Conservation (phyloP, 495 filamentous ascomycete species). For the Entonaema liquescens region DNA sequence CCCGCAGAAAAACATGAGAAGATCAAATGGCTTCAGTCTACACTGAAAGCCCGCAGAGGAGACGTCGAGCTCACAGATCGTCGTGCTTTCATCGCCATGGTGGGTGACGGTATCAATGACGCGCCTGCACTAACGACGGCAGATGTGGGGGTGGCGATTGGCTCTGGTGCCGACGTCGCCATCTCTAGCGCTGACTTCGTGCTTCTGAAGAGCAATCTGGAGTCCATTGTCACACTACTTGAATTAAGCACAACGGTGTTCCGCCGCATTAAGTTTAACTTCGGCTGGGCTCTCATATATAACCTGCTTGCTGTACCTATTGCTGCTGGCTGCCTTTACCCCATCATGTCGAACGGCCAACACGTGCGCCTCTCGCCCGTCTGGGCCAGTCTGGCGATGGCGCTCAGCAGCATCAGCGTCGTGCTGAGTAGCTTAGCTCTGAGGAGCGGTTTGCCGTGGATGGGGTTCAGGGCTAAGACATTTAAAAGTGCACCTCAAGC, state of each 20-base stretch:
- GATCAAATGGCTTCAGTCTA: slow-evolving; percentile 77
- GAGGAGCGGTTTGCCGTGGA: slow-evolving; percentile 55
- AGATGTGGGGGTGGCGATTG: slow-evolving; percentile 85
- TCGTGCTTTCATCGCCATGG: slow-evolving; percentile 58
- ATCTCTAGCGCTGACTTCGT: slow-evolving; percentile 85
- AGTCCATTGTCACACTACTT: slow-evolving; percentile 74
- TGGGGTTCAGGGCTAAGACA: slow-evolving; percentile 55
- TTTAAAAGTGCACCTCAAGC: background rate
- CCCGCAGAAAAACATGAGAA: slow-evolving; percentile 88
- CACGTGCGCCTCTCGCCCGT: slow-evolving; percentile 76
- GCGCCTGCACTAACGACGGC: slow-evolving; percentile 81
- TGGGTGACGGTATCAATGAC: slow-evolving; percentile 93
- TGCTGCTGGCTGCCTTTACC: slow-evolving; percentile 83
- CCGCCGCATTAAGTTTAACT: slow-evolving; percentile 83
- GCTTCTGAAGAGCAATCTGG: slow-evolving; percentile 77
- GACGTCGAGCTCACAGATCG: slow-evolving; percentile 39
- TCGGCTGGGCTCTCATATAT: slow-evolving; percentile 88
- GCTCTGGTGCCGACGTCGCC: slow-evolving; percentile 84
- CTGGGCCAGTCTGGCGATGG: slow-evolving; percentile 90
- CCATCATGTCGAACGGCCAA: slow-evolving; percentile 62
- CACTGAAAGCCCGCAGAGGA: slow-evolving; percentile 53
- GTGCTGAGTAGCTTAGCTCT: slow-evolving; percentile 76
- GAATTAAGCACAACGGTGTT: slow-evolving; percentile 78
- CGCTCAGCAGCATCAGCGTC: slow-evolving; percentile 82
- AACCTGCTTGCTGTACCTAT: slow-evolving; percentile 82